Percentiles rank a stretch among this genome's conserved stretches.
phyloP scores from a whole-genome alignment of 2,329 filamentous ascomycete genomes.

The Diaporthe ilicicola region DNA sequence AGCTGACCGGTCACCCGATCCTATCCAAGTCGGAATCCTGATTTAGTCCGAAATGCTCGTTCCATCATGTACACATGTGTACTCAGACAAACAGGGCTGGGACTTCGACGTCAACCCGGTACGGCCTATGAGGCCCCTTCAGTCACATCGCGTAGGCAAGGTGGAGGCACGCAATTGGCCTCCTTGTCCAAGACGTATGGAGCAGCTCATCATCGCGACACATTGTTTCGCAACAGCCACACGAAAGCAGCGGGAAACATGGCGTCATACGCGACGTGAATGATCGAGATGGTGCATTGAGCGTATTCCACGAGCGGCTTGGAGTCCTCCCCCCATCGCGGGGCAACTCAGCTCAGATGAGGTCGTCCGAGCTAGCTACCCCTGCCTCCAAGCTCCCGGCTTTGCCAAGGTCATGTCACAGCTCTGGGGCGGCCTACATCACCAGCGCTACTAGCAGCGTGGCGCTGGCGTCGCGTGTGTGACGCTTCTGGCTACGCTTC shows the following conservation, averaged over 20 bases:
- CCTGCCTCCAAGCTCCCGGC: slow-evolving; percentile 14
- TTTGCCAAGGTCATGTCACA: slow-evolving; percentile 18
- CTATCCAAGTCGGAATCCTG: background rate
- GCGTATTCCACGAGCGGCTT: background rate
- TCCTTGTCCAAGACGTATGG: background rate
- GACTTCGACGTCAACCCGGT: background rate
- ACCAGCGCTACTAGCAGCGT: slow-evolving; percentile 19
- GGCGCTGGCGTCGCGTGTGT: background rate
- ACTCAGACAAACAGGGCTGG: background rate
- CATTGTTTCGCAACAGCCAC: slow-evolving; percentile 14
- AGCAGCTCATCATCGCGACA: slow-evolving; percentile 7
- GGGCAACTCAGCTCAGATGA: background rate
- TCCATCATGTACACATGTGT: slow-evolving; percentile 2
- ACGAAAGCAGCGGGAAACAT: background rate
- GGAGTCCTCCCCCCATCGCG: background rate
- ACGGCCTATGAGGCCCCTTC: background rate
- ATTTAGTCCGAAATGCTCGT: background rate
- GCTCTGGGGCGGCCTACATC: slow-evolving; percentile 8
- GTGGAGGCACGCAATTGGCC: slow-evolving; percentile 20
- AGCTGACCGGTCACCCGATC: slow-evolving; percentile 5
- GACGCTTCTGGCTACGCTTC: slow-evolving; percentile 5
- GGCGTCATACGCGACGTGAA: slow-evolving; percentile 10
- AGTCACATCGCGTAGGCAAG: slow-evolving; percentile 11
- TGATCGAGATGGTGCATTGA: slow-evolving; percentile 24
- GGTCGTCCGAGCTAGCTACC: slow-evolving; percentile 15